Base-by-base conservation (phyloP, 148 eudicot genomes). In the Rhododendron molle region DNA sequence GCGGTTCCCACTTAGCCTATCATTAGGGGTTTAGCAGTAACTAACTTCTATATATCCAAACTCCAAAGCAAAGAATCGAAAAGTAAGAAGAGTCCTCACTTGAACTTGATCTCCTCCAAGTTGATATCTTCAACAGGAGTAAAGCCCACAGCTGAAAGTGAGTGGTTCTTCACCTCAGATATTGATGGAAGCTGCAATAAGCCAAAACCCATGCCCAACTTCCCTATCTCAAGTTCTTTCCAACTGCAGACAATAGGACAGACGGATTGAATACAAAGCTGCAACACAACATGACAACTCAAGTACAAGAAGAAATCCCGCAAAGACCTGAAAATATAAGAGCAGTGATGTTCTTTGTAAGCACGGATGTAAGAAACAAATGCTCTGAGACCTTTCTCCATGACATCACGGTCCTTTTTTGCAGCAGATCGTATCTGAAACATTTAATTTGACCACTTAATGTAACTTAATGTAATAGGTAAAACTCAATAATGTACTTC, bases 201-300 rank as follows among this genome's bases (percentile, higher is more conserved):
- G 73, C 99, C 99, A 90, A 82, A 94, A 40, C 98, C 98, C 99
- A 93, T 97, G 18, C 95, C 99, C 89, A 97, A 89, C 87, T 92
- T 97, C 85, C 99, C 99, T 46, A 95, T 87, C 87, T 95, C 96
- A 83, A 97, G 94, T 71, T 89, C 95, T 91, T 95, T 97, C 98
- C 96, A 97, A 46, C 88, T 86, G 50, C 36, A 82, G 21, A 43
- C 26, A 86, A 38, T n/a, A 60, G 14, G 73, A 82, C n/a, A 74
- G 78, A 74, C 21, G 21, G 47, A 2, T 38, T 43, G 12, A 40
- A 32, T n/a, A 49, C 76, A 82, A 18, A 32, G n/a, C 69, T 16
- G 28, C 40, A 52, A 52, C 40, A 54, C 46, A 14, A 47, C 7
- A 8, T 30, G 4, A 18, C 72, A 28, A 20, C 16, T n/a, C 1